Base-by-base conservation (phyloP, 2,329 filamentous ascomycete genomes). In the Aspergillus quadrilineatus region DNA sequence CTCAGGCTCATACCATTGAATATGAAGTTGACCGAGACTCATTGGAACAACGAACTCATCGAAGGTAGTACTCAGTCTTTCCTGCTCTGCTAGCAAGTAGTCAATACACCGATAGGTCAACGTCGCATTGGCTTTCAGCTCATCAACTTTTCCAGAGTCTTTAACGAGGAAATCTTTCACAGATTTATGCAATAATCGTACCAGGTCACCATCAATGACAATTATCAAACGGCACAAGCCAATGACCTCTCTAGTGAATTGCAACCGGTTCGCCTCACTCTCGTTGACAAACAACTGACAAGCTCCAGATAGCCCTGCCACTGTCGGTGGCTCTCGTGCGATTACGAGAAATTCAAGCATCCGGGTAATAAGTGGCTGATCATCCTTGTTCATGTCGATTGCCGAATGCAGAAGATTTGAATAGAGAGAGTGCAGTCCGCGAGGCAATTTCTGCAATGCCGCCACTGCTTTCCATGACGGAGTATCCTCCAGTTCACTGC, bases 401-500 rank as follows among this genome's bases (percentile, higher is more conserved):
- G 52, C 56, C 1, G 34, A 26, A 2, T 53, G 34, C 9, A 59
- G 29, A 9, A 59, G 49, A 5, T 55, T 46, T 17, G 37, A 34
- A 50, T 64, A 64, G 7, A 62, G 36, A 29, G 45, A 46, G 41
- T 60, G 34, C 4, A 64, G 44, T 14, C 55, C 60, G 22, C n/a
- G 22, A 26, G 62, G 58, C 29, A 60, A 29, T 22, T 32, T 43
- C 29, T 50, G 26, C 6, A 64, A 55, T 4, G 12, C 42, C 15
- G 45, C 28, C 12, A 58, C 29, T 7, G 53, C 57, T 12, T 60
- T 29, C 17, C 42, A 47, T 4, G 60, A 60, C 15, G 15, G 60
- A 8, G 57, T 22, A 30, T 29, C 10, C n/a, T n/a, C 45, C 8
- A 63, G 48, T 47, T 63, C 48, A 14, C 26, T 26, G 50, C 53